Percentiles rank a stretch among this genome's conserved stretches.
phyloP scores from a whole-genome alignment of 768 basidiomycete genomes.

The Calocera viscosa region DNA sequence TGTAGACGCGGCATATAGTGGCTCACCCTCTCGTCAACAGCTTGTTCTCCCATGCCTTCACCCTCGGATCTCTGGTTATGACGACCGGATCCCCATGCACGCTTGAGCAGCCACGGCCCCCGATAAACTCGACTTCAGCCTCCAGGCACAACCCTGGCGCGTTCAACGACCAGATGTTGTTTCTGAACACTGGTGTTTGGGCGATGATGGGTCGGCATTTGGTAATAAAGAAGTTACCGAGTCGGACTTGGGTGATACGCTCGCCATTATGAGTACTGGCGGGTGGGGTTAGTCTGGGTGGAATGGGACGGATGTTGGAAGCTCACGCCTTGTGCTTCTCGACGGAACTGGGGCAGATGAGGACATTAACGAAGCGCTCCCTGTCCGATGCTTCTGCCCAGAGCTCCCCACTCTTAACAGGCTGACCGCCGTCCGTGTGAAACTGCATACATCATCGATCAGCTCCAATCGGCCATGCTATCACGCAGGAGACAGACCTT shows the following conservation, averaged over 20 bases:
- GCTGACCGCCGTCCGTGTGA: neutral
- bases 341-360: neutral
- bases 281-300: neutral
- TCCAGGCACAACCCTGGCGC: neutral
- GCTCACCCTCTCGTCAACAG: neutral
- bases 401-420: neutral
- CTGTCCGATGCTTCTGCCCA: neutral
- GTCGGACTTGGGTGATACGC: neutral
- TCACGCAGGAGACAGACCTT: neutral
- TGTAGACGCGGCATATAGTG: neutral
- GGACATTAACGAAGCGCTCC: neutral
- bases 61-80: neutral
- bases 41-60: neutral
- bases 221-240: neutral
- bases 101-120: neutral
- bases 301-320: neutral
- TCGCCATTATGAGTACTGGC: neutral
- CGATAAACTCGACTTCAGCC: conserved; percentile 1
- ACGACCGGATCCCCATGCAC: neutral
- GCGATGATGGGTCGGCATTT: neutral
- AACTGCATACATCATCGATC: neutral
- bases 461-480: neutral
- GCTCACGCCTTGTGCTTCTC: neutral
- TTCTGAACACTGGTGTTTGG: neutral
- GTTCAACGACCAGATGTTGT: neutral